These are phyloP conservation scores for Bruguiera parviflora DNA, from an alignment of 345 rosid species.

Conservation along the genomic window DNA sequence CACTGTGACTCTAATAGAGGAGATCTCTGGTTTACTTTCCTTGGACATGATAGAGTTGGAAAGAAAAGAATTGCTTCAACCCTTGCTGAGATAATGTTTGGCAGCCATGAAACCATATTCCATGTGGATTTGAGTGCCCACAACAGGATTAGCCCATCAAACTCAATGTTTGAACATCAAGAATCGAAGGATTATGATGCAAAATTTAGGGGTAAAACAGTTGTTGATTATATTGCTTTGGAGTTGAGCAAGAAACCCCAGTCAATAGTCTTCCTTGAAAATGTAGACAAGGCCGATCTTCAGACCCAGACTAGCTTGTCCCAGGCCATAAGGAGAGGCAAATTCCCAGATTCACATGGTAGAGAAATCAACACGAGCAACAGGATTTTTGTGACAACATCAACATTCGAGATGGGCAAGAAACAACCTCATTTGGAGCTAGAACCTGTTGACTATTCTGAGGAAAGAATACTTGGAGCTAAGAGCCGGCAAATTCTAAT, in stretches of 20 bases:
- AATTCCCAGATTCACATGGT: conserved; percentile 48
- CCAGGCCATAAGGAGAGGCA: conserved; percentile 53
- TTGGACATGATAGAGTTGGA: conserved; percentile 70
- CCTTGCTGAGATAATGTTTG: conserved; percentile 54
- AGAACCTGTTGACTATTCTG: conserved; percentile 32
- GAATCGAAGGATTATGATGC: conserved; percentile 27
- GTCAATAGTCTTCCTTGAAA: conserved; percentile 60
- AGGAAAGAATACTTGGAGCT: conserved; percentile 49
- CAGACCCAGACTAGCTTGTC: conserved; percentile 46
- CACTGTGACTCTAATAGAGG: conserved; percentile 23
- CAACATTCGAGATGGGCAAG: conserved; percentile 19
- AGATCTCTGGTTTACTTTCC: conserved; percentile 61
- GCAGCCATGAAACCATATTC: conserved; percentile 42
- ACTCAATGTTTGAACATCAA: conserved; percentile 28
- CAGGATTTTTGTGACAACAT: conserved; percentile 43
- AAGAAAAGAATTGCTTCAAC: conserved; percentile 59
- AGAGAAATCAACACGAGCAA: conserved; percentile 46
- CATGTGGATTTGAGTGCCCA: conserved; percentile 50
- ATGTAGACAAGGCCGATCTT: conserved; percentile 58
- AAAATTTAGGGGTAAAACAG: conserved; percentile 44
- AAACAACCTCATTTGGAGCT: conserved; percentile 11
- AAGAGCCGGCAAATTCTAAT: conserved; percentile 55
- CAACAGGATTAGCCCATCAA: conserved; percentile 13
- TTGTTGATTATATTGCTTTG: conserved; percentile 46
- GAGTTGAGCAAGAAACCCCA: conserved; percentile 48